Conservation (phyloP, 2,329 filamentous ascomycete species). For the Aspergillus fijiensis region DNA sequence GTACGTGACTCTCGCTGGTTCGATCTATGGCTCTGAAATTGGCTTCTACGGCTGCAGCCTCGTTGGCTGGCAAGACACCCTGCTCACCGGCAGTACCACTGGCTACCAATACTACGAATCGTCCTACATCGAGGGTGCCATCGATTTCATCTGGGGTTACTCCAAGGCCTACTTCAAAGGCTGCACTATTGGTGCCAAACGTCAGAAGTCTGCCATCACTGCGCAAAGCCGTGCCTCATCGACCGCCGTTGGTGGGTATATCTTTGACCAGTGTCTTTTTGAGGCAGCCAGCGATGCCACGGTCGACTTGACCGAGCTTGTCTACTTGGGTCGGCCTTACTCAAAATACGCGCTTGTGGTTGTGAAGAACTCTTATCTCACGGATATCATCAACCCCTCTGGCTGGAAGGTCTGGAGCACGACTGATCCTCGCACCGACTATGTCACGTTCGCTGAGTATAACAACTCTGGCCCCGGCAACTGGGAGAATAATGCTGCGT, state of each 20-base stretch:
- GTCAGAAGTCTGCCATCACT: slow-evolving; percentile 25
- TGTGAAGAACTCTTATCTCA: slow-evolving; percentile 19
- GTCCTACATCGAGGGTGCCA: slow-evolving; percentile 50
- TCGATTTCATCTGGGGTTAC: slow-evolving; percentile 49
- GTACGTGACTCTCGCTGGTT: slow-evolving; percentile 19
- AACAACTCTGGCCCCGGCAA: slow-evolving; percentile 21
- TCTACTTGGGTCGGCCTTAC: slow-evolving; percentile 22
- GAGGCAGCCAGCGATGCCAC: slow-evolving; percentile 26
- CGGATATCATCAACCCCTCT: slow-evolving; percentile 18
- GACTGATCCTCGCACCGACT: slow-evolving; percentile 24
- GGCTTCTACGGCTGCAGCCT: slow-evolving; percentile 51
- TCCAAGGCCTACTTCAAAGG: slow-evolving; percentile 31
- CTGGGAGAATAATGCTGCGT: slow-evolving; percentile 23
- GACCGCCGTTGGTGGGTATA: slow-evolving; percentile 20
- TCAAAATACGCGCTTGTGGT: slow-evolving; percentile 20
- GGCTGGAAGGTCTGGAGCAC: slow-evolving; percentile 30
- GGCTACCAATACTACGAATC: slow-evolving; percentile 50
- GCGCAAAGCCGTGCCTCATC: slow-evolving; percentile 22
- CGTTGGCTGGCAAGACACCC: slow-evolving; percentile 53
- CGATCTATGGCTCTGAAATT: slow-evolving; percentile 15
- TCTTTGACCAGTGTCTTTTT: slow-evolving; percentile 30
- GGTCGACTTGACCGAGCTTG: slow-evolving; percentile 15
- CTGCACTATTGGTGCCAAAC: slow-evolving; percentile 30
- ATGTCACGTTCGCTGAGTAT: slow-evolving; percentile 20
- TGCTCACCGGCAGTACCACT: slow-evolving; percentile 44